Conservation (phyloP, 768 basidiomycete genomes). For the Trametes punicea region DNA sequence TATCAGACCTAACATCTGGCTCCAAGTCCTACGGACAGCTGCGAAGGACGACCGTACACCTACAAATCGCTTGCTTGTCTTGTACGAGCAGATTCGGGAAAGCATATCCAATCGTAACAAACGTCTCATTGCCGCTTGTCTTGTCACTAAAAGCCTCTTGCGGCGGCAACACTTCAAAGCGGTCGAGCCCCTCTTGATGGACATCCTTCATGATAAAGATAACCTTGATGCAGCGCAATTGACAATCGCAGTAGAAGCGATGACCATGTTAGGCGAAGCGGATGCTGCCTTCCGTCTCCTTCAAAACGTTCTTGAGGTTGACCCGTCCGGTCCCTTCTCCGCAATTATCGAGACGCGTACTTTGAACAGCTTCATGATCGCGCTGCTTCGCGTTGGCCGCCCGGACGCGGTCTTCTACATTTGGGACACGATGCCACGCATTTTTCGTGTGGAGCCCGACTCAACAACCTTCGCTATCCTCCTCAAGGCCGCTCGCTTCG, state of each 20-base stretch:
- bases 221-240: conserved; percentile 47
- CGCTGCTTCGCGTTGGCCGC: conserved; percentile 49
- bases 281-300: conserved; percentile 51
- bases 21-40: not conserved
- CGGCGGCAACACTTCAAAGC: conserved; percentile 36
- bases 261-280: conserved; percentile 42
- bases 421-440: conserved; percentile 60
- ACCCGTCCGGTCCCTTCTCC: not conserved
- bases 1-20: not conserved
- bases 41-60: conserved; percentile 21
- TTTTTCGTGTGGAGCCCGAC: conserved; percentile 60
- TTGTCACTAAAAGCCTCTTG: conserved; percentile 52
- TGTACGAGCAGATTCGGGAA: conserved; percentile 36
- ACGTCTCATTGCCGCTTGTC: conserved; percentile 48
- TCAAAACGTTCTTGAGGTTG: conserved; percentile 31
- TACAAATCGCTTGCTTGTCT: conserved; percentile 32
- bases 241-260: conserved; percentile 46
- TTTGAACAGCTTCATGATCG: conserved; percentile 39
- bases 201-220: conserved; percentile 14
- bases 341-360: conserved; percentile 13
- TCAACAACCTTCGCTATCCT: conserved; percentile 54
- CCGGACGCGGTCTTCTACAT: conserved; percentile 63
- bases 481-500: conserved; percentile 56
- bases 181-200: conserved; percentile 36
- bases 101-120: conserved; percentile 34